Evolutionary conservation across 2,329 filamentous ascomycete species (phyloP).

Genomic region (Thermomyces lanuginosus): DNA sequence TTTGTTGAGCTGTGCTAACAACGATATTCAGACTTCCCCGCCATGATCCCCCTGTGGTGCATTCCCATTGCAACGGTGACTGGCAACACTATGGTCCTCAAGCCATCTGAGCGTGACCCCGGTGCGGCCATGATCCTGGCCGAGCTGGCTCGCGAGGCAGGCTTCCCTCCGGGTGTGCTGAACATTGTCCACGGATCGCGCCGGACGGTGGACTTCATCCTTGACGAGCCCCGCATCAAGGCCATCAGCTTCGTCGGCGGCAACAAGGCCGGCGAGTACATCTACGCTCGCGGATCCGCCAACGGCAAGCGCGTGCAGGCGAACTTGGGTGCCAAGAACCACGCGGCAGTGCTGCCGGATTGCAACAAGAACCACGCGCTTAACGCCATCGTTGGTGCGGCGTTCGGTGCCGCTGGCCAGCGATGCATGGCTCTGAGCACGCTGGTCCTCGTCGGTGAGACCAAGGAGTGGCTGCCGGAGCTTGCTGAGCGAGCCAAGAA

Average conservation of each 20-base stretch:
- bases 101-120: slow-evolving; percentile 47
- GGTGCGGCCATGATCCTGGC: slow-evolving; percentile 46
- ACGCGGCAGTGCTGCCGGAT: slow-evolving; percentile 47
- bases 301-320: slow-evolving; percentile 51
- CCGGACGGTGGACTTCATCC: slow-evolving; percentile 48
- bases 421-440: slow-evolving; percentile 51
- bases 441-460: slow-evolving; percentile 45
- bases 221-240: slow-evolving; percentile 49
- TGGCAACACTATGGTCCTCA: slow-evolving; percentile 45
- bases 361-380: slow-evolving; percentile 50
- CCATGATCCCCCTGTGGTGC: slow-evolving; percentile 55
- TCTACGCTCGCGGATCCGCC: slow-evolving; percentile 43
- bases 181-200: slow-evolving; percentile 49
- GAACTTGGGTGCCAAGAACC: slow-evolving; percentile 52
- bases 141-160: slow-evolving; percentile 42
- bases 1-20: not conserved
- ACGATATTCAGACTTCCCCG: slow-evolving; percentile 42
- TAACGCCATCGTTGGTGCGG: slow-evolving; percentile 49
- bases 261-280: slow-evolving; percentile 50
- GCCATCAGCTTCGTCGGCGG: slow-evolving; percentile 49
- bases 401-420: slow-evolving; percentile 51
- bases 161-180: slow-evolving; percentile 46
- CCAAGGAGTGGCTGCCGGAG: slow-evolving; percentile 45
- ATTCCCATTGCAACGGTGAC: slow-evolving; percentile 47
- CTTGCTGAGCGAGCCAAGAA: slow-evolving; percentile 44